Evolutionary conservation across 768 basidiomycete genomes (phyloP).

Genomic region (Trichaptum fuscoviolaceum): DNA sequence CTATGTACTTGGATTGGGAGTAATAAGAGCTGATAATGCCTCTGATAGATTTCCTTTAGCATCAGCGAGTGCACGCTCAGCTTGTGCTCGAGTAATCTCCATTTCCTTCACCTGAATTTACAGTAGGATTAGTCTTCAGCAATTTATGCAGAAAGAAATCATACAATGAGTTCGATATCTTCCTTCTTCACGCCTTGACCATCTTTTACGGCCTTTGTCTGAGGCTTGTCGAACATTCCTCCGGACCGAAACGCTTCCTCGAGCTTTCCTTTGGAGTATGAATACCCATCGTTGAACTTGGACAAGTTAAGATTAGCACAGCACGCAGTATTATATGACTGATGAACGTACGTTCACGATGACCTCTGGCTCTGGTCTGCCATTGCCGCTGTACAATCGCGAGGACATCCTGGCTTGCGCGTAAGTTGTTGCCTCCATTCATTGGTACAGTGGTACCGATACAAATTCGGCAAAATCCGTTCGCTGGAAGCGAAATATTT

Average conservation of each 20-base stretch:
- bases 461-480: constrained; percentile 1
- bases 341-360: constrained; percentile 53
- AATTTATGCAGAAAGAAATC: constrained; percentile 16
- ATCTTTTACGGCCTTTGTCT: constrained; percentile 43
- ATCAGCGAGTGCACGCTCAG: constrained; percentile 52
- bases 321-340: not conserved
- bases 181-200: constrained; percentile 44
- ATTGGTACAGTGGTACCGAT: no score
- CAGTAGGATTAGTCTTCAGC: not conserved
- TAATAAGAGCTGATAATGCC: constrained; percentile 29
- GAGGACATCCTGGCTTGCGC: not conserved
- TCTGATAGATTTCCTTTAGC: constrained; percentile 49
- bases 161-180: constrained; percentile 61
- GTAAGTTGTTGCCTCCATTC: not conserved
- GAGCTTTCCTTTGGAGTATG: constrained; percentile 63
- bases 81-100: constrained; percentile 52
- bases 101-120: constrained; percentile 54
- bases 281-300: constrained; percentile 60
- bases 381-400: constrained; percentile 29
- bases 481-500: not conserved
- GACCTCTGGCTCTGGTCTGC: constrained; percentile 58
- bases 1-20: not conserved
- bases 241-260: constrained; percentile 53
- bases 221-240: constrained; percentile 52
- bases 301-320: constrained; percentile 2